Conservation (phyloP, 2,329 filamentous ascomycete genomes). For the Dactylellina parvicollis region DNA sequence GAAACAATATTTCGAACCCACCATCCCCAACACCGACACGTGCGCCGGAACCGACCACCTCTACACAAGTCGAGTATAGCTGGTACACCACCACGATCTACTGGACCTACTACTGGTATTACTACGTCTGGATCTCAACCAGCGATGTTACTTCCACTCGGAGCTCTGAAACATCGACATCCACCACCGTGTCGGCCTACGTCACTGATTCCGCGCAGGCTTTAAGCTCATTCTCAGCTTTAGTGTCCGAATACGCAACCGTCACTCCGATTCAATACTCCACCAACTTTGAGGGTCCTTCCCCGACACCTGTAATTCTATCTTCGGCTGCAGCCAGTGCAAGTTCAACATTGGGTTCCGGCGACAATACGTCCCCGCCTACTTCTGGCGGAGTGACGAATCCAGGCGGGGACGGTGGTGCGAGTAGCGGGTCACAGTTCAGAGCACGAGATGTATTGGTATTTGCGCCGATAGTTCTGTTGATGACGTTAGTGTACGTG, state of each 20-base stretch:
- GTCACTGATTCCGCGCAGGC: constrained; percentile 13
- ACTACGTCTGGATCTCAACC: constrained; percentile 40
- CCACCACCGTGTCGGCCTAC: constrained; percentile 33
- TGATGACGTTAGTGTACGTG: constrained; percentile 35
- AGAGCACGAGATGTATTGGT: constrained; percentile 29
- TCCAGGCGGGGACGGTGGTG: constrained; percentile 1
- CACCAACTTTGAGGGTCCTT: constrained; percentile 32
- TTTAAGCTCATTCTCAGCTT: constrained; percentile 23
- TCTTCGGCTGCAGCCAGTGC: not conserved
- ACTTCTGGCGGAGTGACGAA: not conserved
- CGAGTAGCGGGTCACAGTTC: constrained; percentile 27
- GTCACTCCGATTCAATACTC: constrained; percentile 35
- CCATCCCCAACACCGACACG: constrained; percentile 14
- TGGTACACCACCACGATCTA: constrained; percentile 50
- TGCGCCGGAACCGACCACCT: constrained; percentile 10
- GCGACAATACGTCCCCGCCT: not conserved
- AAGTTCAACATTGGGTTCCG: not conserved
- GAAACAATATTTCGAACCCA: constrained; percentile 8
- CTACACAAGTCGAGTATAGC: constrained; percentile 11
- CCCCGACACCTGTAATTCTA: constrained; percentile 14
- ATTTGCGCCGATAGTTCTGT: constrained; percentile 35
- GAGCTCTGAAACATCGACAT: constrained; percentile 26
- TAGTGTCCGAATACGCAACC: constrained; percentile 18
- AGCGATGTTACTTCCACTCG: constrained; percentile 38
- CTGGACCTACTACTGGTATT: constrained; percentile 53